A percentile compares a stretch with the other conserved stretches of the same genome.
phyloP scores from a whole-genome alignment of 495 filamentous ascomycete species.

The Podospora anserina region DNA sequence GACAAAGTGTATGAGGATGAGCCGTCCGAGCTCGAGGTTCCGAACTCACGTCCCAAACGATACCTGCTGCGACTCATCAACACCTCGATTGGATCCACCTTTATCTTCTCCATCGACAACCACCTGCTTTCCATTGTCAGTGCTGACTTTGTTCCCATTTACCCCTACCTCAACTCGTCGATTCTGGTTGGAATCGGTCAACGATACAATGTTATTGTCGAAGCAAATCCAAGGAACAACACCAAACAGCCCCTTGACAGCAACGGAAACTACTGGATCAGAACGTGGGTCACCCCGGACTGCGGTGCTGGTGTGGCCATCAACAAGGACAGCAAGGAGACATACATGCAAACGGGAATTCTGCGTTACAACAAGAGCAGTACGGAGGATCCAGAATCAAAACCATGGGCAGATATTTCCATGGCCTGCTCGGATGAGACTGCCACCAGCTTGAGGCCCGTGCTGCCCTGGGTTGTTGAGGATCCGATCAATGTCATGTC shows the following conservation, averaged over 20 bases:
- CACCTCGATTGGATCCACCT: slow-evolving; percentile 49
- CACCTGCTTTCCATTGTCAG: slow-evolving; percentile 54
- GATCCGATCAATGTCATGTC: slow-evolving; percentile 16
- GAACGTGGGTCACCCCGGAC: slow-evolving; percentile 29
- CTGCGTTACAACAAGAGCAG: slow-evolving; percentile 26
- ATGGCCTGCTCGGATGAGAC: slow-evolving; percentile 21
- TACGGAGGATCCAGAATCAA: slow-evolving; percentile 31
- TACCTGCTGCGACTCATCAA: slow-evolving; percentile 59
- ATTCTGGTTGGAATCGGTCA: slow-evolving; percentile 64
- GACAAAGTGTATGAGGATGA: slow-evolving; percentile 7
- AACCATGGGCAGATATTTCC: slow-evolving; percentile 14
- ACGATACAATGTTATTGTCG: slow-evolving; percentile 66
- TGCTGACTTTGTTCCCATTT: slow-evolving; percentile 53
- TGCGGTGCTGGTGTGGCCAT: slow-evolving; percentile 31
- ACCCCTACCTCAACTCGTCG: slow-evolving; percentile 39
- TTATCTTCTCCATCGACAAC: slow-evolving; percentile 50
- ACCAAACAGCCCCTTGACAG: slow-evolving; percentile 28
- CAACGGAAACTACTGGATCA: slow-evolving; percentile 56
- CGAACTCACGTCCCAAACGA: slow-evolving; percentile 33
- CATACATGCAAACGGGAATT: slow-evolving; percentile 38
- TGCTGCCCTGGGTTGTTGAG: slow-evolving; percentile 23
- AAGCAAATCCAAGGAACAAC: slow-evolving; percentile 42
- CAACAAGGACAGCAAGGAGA: background rate
- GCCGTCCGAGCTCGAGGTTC: slow-evolving; percentile 31
- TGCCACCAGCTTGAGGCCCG: slow-evolving; percentile 24